Evolutionary conservation across 2,329 filamentous ascomycete species (phyloP), one percentile per base, ranked within the genome.

Genomic region (Paradendryphiella salina): DNA sequence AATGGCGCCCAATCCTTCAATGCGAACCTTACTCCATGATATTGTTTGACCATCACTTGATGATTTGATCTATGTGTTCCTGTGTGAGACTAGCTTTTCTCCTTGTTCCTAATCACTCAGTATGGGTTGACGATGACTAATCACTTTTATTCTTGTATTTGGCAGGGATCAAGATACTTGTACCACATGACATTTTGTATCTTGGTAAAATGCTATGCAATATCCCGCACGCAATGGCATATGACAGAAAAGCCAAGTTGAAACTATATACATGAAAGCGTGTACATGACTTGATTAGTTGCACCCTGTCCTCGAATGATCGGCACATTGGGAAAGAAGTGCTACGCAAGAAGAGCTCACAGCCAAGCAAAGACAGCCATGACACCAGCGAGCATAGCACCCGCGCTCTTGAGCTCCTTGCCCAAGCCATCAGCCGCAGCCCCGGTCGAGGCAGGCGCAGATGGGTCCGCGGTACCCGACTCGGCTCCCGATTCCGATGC

Each of bases 1-100:
- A 93, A 80, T 86, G 90, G 91, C 87, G 38, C 87, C 86, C 87
- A 76, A 53, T 67, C 62, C 63, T 64, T 65, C 52, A 71, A 71
- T 66, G 48, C 54, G 29, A 52, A 61, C 43, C 50, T 51, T 55
- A 57, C 20, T 36, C 45, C 47, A 34, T 48, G 35, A 46, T 46
- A 5, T n/a, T 42, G 33, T 20, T 31, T 38, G 18, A 42, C 13
- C n/a, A n/a, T n/a, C 17, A n/a, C 20, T 32, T 15, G 20, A n/a
- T 28, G 14, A 26, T 10, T 28, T 37, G 42, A 37, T 26, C 4
- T 11, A 4, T 37, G 15, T 31, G 5, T 26, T 23, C 5, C 5
- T 44, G 10, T 44, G 10, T 35, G 32, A n/a, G 3, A 9, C 29
- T 20, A 14, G 1, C 32, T 18, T 21, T 11, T 15, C 18, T 7